A percentile compares a stretch with the other conserved stretches of the same genome.
These are phyloP conservation scores for Stagonosporopsis rhizophila DNA, from an alignment of 2,329 filamentous ascomycete genomes.

Conservation along the genomic window DNA sequence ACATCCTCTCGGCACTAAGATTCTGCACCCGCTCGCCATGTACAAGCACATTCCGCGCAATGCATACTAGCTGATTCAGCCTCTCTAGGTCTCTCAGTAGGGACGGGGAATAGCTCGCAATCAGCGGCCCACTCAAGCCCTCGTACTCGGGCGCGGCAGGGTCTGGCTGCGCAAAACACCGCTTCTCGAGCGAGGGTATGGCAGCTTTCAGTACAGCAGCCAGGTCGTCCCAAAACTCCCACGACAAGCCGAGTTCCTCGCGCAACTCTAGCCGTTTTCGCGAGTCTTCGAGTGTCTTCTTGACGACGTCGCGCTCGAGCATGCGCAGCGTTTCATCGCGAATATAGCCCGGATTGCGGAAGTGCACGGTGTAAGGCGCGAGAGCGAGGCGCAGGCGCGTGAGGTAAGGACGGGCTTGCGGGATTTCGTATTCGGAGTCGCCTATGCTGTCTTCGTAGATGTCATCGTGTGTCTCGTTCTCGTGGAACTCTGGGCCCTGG, in stretches of 20 bases:
- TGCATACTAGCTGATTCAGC: conserved; percentile 67
- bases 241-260: conserved; percentile 63
- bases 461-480: conserved; percentile 6
- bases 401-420: conserved; percentile 45
- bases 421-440: conserved; percentile 25
- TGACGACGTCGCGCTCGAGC: conserved; percentile 61
- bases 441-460: conserved; percentile 24
- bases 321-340: conserved; percentile 65
- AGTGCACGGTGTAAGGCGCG: conserved; percentile 63
- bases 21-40: conserved; percentile 68
- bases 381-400: conserved; percentile 56
- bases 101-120: conserved; percentile 65
- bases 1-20: conserved; percentile 64
- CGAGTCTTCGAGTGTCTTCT: conserved; percentile 66
- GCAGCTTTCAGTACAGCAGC: conserved; percentile 65
- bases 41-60: conserved; percentile 68
- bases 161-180: conserved; percentile 68
- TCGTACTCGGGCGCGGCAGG: conserved; percentile 64
- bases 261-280: conserved; percentile 63
- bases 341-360: conserved; percentile 66
- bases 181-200: conserved; percentile 66
- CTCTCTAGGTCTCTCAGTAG: conserved; percentile 69
- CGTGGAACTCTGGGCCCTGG: neutral
- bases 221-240: conserved; percentile 66
- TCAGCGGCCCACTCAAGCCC: conserved; percentile 65